A percentile compares a stretch with the other conserved stretches of the same genome.
Evolutionary conservation across 2,329 filamentous ascomycete genomes (phyloP).

Genomic region (Epichloe sibirici): DNA sequence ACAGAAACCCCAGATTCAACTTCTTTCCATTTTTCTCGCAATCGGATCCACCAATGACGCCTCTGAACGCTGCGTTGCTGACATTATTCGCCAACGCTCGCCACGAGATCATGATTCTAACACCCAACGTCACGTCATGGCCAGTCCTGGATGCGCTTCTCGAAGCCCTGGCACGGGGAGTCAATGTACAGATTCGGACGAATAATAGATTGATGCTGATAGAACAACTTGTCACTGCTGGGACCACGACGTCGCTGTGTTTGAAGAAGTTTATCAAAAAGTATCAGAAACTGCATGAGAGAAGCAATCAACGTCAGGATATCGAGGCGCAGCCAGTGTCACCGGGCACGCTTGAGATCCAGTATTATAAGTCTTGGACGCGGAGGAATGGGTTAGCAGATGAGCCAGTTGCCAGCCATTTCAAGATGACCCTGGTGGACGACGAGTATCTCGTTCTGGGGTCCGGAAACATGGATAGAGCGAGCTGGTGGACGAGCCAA

Average conservation of each 20-base stretch:
- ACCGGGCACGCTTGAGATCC: conserved; percentile 41
- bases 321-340: conserved; percentile 30
- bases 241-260: conserved; percentile 58
- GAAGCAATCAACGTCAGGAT: conserved; percentile 10
- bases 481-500: conserved; percentile 79
- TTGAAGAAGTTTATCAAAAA: conserved; percentile 44
- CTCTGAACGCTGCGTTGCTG: conserved; percentile 54
- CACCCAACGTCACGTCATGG: conserved; percentile 63
- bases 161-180: conserved; percentile 48
- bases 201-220: conserved; percentile 60
- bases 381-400: conserved; percentile 20
- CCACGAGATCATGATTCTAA: conserved; percentile 54
- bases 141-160: conserved; percentile 51
- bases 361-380: conserved; percentile 40
- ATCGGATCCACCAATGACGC: conserved; percentile 45
- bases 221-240: conserved; percentile 71
- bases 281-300: conserved; percentile 28
- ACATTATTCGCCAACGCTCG: conserved; percentile 47
- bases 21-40: conserved; percentile 42
- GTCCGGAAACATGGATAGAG: conserved; percentile 74
- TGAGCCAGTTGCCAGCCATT: conserved; percentile 61
- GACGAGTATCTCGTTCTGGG: conserved; percentile 55
- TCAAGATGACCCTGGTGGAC: conserved; percentile 69
- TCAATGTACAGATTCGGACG: conserved; percentile 57
- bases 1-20: conserved; percentile 52